Conservation (phyloP, 129 eudicot species). For the Sambucus nigra region DNA sequence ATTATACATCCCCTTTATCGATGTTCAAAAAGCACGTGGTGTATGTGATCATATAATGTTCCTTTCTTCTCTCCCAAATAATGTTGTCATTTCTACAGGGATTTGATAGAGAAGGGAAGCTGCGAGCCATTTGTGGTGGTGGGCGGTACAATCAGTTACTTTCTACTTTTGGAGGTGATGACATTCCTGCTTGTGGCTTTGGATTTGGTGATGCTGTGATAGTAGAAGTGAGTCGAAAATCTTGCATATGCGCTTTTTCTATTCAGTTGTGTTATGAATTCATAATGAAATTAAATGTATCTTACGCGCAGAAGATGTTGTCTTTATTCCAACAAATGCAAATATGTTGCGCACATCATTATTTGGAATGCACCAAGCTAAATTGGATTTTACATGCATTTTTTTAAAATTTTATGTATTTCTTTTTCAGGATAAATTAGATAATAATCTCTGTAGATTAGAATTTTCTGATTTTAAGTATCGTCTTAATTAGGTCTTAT, state of each 20-base stretch:
- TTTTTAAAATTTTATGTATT: no score
- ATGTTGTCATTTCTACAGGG: slow-evolving; percentile 39
- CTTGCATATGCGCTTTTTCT: background rate
- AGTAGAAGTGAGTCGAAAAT: slow-evolving; percentile 63
- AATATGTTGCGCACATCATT: no score
- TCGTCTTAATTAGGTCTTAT: no score
- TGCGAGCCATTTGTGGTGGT: slow-evolving; percentile 96
- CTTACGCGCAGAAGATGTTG: background rate
- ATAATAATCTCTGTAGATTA: no score
- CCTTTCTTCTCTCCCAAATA: background rate
- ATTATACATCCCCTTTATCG: background rate
- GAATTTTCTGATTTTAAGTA: no score
- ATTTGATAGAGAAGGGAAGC: slow-evolving; percentile 84
- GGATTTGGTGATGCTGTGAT: slow-evolving; percentile 99
- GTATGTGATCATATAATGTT: background rate
- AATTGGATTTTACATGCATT: no score
- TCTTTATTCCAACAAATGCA: no score
- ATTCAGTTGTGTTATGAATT: background rate
- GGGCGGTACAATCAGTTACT: slow-evolving; percentile 80
- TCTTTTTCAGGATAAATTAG: no score
- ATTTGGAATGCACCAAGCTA: no score
- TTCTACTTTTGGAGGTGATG: slow-evolving; percentile 94
- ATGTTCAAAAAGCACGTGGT: background rate
- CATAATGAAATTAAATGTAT: background rate
- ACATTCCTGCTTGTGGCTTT: slow-evolving; percentile 94